phyloP scores from a whole-genome alignment of 352 stramenopile species.

The Plasmopara viticola region DNA sequence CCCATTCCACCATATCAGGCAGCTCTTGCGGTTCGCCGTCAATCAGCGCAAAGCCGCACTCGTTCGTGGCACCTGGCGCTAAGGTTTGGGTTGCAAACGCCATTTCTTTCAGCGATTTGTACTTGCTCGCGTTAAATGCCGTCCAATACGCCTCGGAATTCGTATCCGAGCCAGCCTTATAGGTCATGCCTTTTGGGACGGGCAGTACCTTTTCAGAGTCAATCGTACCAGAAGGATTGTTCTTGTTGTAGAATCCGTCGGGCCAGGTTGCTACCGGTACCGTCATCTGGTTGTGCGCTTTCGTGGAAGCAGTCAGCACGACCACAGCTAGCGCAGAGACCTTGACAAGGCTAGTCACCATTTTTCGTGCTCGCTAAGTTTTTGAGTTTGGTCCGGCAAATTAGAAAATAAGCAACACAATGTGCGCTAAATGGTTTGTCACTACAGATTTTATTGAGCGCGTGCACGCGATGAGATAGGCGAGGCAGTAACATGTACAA shows the following conservation, averaged over 20 bases:
- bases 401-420: not conserved
- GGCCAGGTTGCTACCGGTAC: constrained; percentile 27
- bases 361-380: constrained; percentile 1
- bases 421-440: not conserved
- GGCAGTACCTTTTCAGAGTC: constrained; percentile 18
- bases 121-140: constrained; percentile 33
- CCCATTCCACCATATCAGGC: constrained; percentile 26
- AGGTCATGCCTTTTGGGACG: constrained; percentile 20
- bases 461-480: no score
- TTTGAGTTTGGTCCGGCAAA: constrained; percentile 5
- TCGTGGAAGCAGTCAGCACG: constrained; percentile 2
- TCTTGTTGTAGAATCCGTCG: constrained; percentile 19
- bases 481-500: no score
- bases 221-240: constrained; percentile 24
- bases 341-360: constrained; percentile 3
- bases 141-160: constrained; percentile 30
- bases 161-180: constrained; percentile 14
- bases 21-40: constrained; percentile 29
- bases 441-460: constrained; percentile 1
- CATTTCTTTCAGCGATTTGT: constrained; percentile 41
- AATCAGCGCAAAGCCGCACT: constrained; percentile 29
- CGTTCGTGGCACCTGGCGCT: constrained; percentile 20
- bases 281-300: constrained; percentile 32
- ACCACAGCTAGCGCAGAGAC: constrained; percentile 6
- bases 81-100: constrained; percentile 22